Percentiles rank a stretch among this genome's conserved stretches.
Conservation (phyloP, 2,329 filamentous ascomycete species). For the Dendryphion nanum region DNA sequence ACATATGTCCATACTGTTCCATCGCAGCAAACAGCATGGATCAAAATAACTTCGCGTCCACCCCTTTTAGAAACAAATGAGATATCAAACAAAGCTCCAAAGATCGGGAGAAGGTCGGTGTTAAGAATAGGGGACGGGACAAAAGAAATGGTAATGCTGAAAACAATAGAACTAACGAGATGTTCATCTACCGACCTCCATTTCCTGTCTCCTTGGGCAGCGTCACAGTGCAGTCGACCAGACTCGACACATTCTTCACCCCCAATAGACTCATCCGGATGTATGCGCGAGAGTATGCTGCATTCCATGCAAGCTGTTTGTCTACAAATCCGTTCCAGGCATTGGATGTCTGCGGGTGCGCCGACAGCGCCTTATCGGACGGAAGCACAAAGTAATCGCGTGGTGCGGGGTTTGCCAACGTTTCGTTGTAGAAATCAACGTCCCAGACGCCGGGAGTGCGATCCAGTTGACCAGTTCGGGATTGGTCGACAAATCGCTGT, state of each 20-base stretch:
- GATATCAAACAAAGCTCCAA: no score
- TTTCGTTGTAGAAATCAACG: constrained; percentile 48
- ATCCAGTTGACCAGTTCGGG: constrained; percentile 46
- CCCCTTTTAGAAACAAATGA: no score
- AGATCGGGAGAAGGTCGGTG: no score
- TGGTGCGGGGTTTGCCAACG: constrained; percentile 24
- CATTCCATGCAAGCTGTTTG: constrained; percentile 28
- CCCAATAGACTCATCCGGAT: constrained; percentile 30
- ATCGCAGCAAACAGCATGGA: no score
- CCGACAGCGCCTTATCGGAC: constrained; percentile 22
- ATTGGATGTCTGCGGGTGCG: constrained; percentile 27
- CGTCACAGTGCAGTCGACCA: constrained; percentile 30
- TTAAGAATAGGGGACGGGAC: no score
- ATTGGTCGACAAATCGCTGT: constrained; percentile 47
- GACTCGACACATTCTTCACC: constrained; percentile 18
- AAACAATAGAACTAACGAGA: no score
- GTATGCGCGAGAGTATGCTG: constrained; percentile 32
- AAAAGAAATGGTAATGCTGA: no score
- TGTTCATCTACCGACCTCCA: no score
- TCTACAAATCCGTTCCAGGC: constrained; percentile 26
- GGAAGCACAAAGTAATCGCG: constrained; percentile 28
- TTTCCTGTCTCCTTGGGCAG: no score
- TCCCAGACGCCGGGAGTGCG: constrained; percentile 53
- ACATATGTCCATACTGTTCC: no score
- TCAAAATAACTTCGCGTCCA: no score